Base-by-base conservation (phyloP, 805 yeast species). In the Sporopachydermia quercuum region DNA sequence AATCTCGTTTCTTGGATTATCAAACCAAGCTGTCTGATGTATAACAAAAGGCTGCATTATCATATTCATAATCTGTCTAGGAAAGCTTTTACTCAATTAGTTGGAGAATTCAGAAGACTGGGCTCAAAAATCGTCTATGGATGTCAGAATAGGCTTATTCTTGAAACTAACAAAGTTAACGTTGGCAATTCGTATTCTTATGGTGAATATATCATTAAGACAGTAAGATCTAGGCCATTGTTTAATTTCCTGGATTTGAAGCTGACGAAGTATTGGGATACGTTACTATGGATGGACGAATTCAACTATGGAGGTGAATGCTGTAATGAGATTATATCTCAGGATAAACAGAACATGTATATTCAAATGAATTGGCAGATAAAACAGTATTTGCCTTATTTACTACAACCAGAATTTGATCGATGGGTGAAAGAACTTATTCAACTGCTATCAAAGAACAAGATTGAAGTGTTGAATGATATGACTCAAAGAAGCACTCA, bases 281-380 rank as follows among this genome's bases (percentile, higher is more conserved):
- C 79, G n/a, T 61, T 91, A 46, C 61, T 91, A 2, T 93, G 96
- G 97, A 82, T 89, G 94, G 96, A 91, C 54, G 77, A 79, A 48
- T 74, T 72, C 50, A 91, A 91, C 52, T 86, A 68, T 56, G 81
- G 93, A 35, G 99, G 98, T 4, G 55, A 71, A 38, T 68, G 48
- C 0, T 63, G 71, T 46, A 42, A 53, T 11, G 58, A 58, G 40
- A 57, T 65, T 14, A n/a, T 23, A n/a, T 56, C 76, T 38, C 76
- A 70, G 47, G 56, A 60, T 18, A 55, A 72, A 43, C 55, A 56
- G 6, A n/a, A n/a, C n/a, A n/a, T n/a, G n/a, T n/a, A n/a, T n/a
- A 76, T 82, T 1, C 66, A 59, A 38, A 70, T 71, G 42, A 58
- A 75, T 38, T 91, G 98, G 98, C 91, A 82, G 43, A 68, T 91